A percentile compares a stretch with the other conserved stretches of the same genome.
Conservation (phyloP, 2,329 filamentous ascomycete species). For the Paecilomyces sp. region DNA sequence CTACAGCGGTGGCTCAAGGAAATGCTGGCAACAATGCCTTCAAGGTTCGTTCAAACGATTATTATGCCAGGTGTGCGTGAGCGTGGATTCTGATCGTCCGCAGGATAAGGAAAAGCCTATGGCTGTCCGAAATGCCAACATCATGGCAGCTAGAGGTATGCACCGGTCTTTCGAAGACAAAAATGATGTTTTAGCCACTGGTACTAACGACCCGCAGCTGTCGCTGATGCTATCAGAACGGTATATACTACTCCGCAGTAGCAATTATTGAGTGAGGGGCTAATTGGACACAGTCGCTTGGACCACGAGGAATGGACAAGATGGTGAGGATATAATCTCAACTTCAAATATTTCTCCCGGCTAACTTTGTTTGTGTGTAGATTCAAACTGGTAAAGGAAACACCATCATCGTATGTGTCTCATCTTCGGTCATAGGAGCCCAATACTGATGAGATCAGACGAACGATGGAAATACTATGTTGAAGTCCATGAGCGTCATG, state of each 20-base stretch:
- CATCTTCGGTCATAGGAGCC: conserved; percentile 5
- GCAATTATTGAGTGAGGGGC: conserved; percentile 24
- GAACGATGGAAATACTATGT: conserved; percentile 98
- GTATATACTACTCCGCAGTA: conserved; percentile 30
- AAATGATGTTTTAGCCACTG: not conserved
- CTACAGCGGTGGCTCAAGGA: conserved; percentile 38
- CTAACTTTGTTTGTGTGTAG: conserved; percentile 28
- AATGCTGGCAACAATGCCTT: conserved; percentile 58
- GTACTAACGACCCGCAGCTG: conserved; percentile 54
- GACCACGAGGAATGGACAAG: conserved; percentile 97
- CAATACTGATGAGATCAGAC: conserved; percentile 48
- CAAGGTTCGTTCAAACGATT: conserved; percentile 43
- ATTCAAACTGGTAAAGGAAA: conserved; percentile 95
- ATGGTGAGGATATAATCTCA: conserved; percentile 50
- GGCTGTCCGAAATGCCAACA: conserved; percentile 92
- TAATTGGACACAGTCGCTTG: conserved; percentile 59
- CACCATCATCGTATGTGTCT: conserved; percentile 68
- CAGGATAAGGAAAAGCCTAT: conserved; percentile 95
- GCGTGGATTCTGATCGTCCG: conserved; percentile 32
- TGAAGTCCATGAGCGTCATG: conserved; percentile 98
- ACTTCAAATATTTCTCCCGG: not conserved
- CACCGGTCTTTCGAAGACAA: conserved; percentile 2
- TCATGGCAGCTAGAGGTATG: conserved; percentile 89
- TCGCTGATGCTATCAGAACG: conserved; percentile 95
- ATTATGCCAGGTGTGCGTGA: conserved; percentile 5